These are phyloP conservation scores for Didymosphaeria variabile DNA, from an alignment of 2,329 filamentous ascomycete genomes.

Conservation along the genomic window DNA sequence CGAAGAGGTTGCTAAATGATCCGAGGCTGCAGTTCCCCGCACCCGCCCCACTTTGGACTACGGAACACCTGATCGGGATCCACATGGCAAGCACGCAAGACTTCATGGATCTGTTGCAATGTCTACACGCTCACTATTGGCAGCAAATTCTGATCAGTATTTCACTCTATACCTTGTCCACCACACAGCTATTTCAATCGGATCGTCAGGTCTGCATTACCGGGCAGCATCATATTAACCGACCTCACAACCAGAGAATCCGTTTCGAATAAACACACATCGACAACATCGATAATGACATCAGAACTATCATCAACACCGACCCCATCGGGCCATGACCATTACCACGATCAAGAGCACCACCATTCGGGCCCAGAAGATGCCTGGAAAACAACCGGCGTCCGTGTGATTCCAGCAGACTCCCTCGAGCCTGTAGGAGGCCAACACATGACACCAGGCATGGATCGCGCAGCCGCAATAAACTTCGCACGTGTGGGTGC, in stretches of 20 bases:
- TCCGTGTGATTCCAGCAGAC: conserved; percentile 2
- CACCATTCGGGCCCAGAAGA: conserved; percentile 1
- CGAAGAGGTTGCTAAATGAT: background rate
- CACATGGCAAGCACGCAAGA: conserved; percentile 4
- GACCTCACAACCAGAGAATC: background rate
- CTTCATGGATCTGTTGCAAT: background rate
- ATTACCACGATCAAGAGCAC: background rate
- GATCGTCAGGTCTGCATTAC: background rate
- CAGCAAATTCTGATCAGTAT: background rate
- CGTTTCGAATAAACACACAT: background rate
- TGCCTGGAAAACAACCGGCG: conserved; percentile 1
- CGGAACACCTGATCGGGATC: background rate
- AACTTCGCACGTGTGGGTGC: conserved; percentile 7
- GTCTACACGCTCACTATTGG: background rate
- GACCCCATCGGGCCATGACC: background rate
- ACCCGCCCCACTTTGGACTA: background rate
- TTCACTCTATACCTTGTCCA: background rate
- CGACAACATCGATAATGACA: background rate
- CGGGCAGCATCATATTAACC: background rate
- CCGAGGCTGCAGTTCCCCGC: conserved; percentile 1
- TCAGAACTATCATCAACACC: background rate
- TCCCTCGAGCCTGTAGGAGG: conserved; percentile 4
- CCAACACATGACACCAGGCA: background rate
- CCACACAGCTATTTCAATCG: background rate
- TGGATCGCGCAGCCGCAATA: conserved; percentile 7